Evolutionary conservation across 495 filamentous ascomycete species (phyloP).

Genomic region (Talaromyces stipitatus): DNA sequence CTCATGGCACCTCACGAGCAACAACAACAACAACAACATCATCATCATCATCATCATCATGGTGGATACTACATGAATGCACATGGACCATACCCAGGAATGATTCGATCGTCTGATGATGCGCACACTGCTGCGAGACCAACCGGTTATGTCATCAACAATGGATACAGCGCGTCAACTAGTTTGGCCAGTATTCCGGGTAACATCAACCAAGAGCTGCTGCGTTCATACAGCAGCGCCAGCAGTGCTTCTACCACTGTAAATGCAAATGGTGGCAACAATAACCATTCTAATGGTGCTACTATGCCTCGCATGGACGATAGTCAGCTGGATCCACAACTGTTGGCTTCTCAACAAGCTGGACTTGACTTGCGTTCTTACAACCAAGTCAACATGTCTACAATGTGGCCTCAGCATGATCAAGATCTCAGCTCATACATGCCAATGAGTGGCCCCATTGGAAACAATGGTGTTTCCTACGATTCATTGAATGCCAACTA

Average conservation of each 20-base stretch:
- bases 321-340: constrained; percentile 39
- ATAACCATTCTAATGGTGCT: background rate
- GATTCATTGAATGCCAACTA: background rate
- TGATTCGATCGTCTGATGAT: constrained; percentile 46
- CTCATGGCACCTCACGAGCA: constrained; percentile 15
- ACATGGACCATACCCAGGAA: constrained; percentile 9
- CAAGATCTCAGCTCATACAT: constrained; percentile 1
- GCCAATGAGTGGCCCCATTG: background rate
- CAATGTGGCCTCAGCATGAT: background rate
- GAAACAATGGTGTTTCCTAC: background rate
- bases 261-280: background rate
- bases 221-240: constrained; percentile 27
- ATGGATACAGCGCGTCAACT: constrained; percentile 19
- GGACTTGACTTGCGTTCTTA: constrained; percentile 2
- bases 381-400: background rate
- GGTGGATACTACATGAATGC: constrained; percentile 7
- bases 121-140: constrained; percentile 16
- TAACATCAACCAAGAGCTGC: constrained; percentile 43
- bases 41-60: too few species aligned
- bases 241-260: background rate
- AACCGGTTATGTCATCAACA: background rate
- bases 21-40: too few species aligned
- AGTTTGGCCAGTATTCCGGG: constrained; percentile 46
- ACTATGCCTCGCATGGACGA: constrained; percentile 10
- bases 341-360: constrained; percentile 24